Percentiles rank a stretch among this genome's conserved stretches.
These are phyloP conservation scores for Boletus edulis DNA, from an alignment of 768 basidiomycete genomes.

Conservation along the genomic window DNA sequence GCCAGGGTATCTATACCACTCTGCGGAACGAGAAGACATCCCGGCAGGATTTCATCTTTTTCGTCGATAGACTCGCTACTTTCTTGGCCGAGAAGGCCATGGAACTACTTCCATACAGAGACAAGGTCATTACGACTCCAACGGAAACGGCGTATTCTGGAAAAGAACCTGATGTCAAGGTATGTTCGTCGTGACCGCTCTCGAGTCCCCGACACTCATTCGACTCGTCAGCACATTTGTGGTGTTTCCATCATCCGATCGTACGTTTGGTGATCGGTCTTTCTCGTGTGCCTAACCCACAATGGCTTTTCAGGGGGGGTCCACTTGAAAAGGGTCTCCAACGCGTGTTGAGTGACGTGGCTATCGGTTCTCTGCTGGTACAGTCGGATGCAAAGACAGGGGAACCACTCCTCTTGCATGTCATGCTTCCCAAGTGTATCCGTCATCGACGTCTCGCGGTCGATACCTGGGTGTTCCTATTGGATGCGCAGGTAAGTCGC, in stretches of 20 bases:
- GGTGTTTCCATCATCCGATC: slow-evolving; percentile 90
- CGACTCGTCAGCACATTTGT: slow-evolving; percentile 58
- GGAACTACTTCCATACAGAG: slow-evolving; percentile 71
- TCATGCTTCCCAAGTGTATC: slow-evolving; percentile 72
- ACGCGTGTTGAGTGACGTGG: slow-evolving; percentile 81
- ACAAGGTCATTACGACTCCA: slow-evolving; percentile 67
- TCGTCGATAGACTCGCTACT: slow-evolving; percentile 83
- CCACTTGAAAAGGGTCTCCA: slow-evolving; percentile 90
- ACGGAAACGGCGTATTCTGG: slow-evolving; percentile 55
- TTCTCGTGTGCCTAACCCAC: slow-evolving; percentile 2
- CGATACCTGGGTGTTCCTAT: slow-evolving; percentile 78
- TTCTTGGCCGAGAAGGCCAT: slow-evolving; percentile 82
- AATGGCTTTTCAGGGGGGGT: slow-evolving; percentile 59
- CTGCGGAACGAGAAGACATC: slow-evolving; percentile 69
- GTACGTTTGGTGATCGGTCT: slow-evolving; percentile 42
- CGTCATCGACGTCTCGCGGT: slow-evolving; percentile 62
- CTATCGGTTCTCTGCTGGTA: slow-evolving; percentile 86
- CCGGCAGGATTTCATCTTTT: slow-evolving; percentile 90
- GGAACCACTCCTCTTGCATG: slow-evolving; percentile 85
- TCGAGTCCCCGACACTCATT: background rate
- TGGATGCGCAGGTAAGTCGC: slow-evolving; percentile 76
- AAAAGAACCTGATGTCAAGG: slow-evolving; percentile 59
- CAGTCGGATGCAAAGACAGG: slow-evolving; percentile 83
- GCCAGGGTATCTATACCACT: slow-evolving; percentile 86
- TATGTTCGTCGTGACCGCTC: slow-evolving; percentile 24